These are phyloP conservation scores for Castanopsis chinensis DNA, from an alignment of 306 rosid genomes.

Conservation along the genomic window DNA sequence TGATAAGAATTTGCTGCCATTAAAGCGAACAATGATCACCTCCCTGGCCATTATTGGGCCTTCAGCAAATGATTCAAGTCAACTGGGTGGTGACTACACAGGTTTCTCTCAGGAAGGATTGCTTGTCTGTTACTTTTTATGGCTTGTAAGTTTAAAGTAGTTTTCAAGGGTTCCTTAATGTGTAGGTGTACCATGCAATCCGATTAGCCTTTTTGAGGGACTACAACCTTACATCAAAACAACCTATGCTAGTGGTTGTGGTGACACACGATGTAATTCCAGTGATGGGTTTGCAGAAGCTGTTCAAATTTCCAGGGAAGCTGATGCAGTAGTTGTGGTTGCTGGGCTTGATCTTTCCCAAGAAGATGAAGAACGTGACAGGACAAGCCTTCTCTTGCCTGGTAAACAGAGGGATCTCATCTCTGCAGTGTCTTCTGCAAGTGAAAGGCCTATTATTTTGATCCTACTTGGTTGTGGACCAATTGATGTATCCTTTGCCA, in stretches of 20 bases:
- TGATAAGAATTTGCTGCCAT: slow-evolving; percentile 67
- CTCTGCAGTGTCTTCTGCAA: slow-evolving; percentile 51
- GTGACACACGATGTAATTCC: slow-evolving; percentile 53
- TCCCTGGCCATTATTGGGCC: slow-evolving; percentile 75
- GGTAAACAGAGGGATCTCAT: slow-evolving; percentile 65
- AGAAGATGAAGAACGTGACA: slow-evolving; percentile 78
- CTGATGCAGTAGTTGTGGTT: slow-evolving; percentile 63
- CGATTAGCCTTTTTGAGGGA: slow-evolving; percentile 50
- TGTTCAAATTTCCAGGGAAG: slow-evolving; percentile 39
- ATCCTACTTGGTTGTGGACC: slow-evolving; percentile 90
- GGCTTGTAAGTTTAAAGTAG: too few relatives aligned
- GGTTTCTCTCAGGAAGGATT: slow-evolving; percentile 31
- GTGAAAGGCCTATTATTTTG: slow-evolving; percentile 62
- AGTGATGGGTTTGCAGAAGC: slow-evolving; percentile 64
- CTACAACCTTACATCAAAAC: slow-evolving; percentile 41
- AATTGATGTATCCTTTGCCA: slow-evolving; percentile 71
- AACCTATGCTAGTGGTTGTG: slow-evolving; percentile 59
- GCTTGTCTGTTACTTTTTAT: too few relatives aligned
- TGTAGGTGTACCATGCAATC: slow-evolving; percentile 78
- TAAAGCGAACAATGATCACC: slow-evolving; percentile 32
- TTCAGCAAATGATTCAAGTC: slow-evolving; percentile 47
- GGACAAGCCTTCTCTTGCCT: slow-evolving; percentile 83
- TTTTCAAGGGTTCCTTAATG: slow-evolving; percentile 4
- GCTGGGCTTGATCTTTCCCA: slow-evolving; percentile 58
- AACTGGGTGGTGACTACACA: slow-evolving; percentile 70